Conservation (phyloP, 2,329 filamentous ascomycete genomes). For the Xylaria sp. region DNA sequence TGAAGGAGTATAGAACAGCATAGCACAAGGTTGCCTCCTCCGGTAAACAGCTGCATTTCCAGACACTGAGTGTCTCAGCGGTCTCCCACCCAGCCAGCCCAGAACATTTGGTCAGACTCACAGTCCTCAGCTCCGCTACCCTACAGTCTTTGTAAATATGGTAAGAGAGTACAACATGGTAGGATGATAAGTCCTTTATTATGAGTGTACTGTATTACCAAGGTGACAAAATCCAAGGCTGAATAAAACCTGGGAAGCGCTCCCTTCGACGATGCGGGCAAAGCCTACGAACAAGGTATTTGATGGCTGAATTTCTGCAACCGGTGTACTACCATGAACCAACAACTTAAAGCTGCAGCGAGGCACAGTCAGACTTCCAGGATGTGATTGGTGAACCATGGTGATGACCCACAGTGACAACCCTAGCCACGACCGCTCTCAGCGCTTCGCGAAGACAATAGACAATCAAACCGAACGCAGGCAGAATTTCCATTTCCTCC, state of each 20-base stretch:
- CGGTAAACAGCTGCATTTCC: background rate
- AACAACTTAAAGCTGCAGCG: slow-evolving; percentile 20
- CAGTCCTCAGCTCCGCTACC: background rate
- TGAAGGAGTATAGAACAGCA: background rate
- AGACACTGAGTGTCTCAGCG: background rate
- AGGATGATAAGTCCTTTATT: background rate
- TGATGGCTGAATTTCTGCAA: slow-evolving; percentile 13
- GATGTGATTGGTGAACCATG: slow-evolving; percentile 9
- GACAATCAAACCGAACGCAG: background rate
- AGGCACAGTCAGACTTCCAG: slow-evolving; percentile 4
- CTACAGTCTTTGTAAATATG: background rate
- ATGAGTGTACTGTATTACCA: background rate
- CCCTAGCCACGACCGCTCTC: background rate
- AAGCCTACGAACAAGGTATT: background rate
- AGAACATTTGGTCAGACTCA: background rate
- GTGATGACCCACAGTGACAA: slow-evolving; percentile 6
- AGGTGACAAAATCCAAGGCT: background rate
- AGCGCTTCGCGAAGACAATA: slow-evolving; percentile 13
- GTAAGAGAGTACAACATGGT: background rate
- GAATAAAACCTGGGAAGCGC: background rate
- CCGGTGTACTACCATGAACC: slow-evolving; percentile 14
- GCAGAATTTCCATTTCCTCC: background rate
- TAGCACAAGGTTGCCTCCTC: background rate
- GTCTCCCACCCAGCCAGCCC: background rate
- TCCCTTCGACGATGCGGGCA: background rate